Evolutionary conservation across 2,329 filamentous ascomycete genomes (phyloP).

Genomic region (Chlorencoelia australis): DNA sequence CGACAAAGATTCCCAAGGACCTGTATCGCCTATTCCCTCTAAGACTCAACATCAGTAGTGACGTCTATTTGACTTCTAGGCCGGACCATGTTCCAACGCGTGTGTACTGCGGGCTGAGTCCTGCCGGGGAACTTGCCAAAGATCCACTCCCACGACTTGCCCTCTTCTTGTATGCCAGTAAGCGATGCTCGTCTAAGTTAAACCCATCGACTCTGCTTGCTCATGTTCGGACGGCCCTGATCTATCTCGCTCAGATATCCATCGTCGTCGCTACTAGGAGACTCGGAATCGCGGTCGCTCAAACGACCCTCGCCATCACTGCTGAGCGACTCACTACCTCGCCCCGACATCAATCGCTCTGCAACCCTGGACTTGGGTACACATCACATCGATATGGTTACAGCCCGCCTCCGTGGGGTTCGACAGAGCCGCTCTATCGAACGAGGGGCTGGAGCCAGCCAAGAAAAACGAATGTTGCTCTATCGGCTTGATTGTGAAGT

Average conservation of each 20-base stretch:
- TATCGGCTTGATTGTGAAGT: slow-evolving; percentile 8
- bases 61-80: too few species aligned
- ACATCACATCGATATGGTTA: slow-evolving; percentile 7
- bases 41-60: too few species aligned
- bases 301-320: slow-evolving; percentile 9
- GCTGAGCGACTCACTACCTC: slow-evolving; percentile 10
- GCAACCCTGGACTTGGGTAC: slow-evolving; percentile 8
- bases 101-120: too few species aligned
- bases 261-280: too few species aligned
- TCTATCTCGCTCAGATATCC: slow-evolving; percentile 5
- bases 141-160: too few species aligned
- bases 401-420: slow-evolving; percentile 8
- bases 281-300: slow-evolving; percentile 1
- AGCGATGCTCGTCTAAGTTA: too few species aligned
- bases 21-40: too few species aligned
- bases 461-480: slow-evolving; percentile 7
- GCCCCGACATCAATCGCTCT: slow-evolving; percentile 11
- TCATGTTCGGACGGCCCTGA: background rate
- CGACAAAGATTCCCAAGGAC: too few species aligned
- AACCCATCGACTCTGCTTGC: background rate
- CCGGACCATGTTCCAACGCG: too few species aligned
- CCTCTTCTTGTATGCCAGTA: too few species aligned
- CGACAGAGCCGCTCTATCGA: slow-evolving; percentile 2
- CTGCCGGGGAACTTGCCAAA: too few species aligned
- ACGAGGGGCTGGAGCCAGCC: slow-evolving; percentile 9